Percentiles rank a stretch among this genome's conserved stretches.
These are phyloP conservation scores for Rhizopogon rudus DNA, from an alignment of 768 basidiomycete species.

Conservation along the genomic window DNA sequence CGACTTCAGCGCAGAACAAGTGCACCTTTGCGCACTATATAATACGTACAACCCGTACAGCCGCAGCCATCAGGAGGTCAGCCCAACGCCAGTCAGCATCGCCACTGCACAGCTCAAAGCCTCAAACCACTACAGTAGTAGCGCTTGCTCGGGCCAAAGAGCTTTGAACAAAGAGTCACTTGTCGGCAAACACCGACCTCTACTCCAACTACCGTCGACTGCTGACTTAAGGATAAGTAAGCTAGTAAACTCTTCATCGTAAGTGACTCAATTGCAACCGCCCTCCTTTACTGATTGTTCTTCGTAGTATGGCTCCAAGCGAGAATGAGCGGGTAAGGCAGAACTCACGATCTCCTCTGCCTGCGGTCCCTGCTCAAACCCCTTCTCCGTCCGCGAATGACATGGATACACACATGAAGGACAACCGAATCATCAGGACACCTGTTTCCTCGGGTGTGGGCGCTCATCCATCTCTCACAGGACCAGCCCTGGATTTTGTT, in stretches of 20 bases:
- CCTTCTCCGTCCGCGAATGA: conserved; percentile 6
- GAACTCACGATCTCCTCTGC: conserved; percentile 5
- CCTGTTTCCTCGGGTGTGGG: conserved; percentile 8
- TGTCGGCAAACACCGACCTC: no score
- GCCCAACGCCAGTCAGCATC: no score
- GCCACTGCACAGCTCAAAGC: no score
- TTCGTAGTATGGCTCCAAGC: conserved; percentile 25
- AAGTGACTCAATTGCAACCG: not conserved
- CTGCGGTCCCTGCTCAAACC: conserved; percentile 7
- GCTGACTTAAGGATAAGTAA: no score
- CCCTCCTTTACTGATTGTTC: conserved; percentile 13
- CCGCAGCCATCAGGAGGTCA: no score
- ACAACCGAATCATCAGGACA: conserved; percentile 25
- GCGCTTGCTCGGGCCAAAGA: no score
- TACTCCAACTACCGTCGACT: no score
- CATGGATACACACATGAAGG: conserved; percentile 45
- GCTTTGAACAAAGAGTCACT: no score
- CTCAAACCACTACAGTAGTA: no score
- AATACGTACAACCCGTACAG: no score
- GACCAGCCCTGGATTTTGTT: conserved; percentile 44
- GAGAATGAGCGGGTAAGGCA: conserved; percentile 23
- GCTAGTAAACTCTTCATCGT: not conserved
- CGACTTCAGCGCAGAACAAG: no score
- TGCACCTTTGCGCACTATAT: no score
- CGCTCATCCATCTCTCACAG: conserved; percentile 21